Percentiles rank a stretch among this genome's conserved stretches.
Evolutionary conservation across 352 stramenopile genomes (phyloP).

Genomic region (Phytopythium boreale): DNA sequence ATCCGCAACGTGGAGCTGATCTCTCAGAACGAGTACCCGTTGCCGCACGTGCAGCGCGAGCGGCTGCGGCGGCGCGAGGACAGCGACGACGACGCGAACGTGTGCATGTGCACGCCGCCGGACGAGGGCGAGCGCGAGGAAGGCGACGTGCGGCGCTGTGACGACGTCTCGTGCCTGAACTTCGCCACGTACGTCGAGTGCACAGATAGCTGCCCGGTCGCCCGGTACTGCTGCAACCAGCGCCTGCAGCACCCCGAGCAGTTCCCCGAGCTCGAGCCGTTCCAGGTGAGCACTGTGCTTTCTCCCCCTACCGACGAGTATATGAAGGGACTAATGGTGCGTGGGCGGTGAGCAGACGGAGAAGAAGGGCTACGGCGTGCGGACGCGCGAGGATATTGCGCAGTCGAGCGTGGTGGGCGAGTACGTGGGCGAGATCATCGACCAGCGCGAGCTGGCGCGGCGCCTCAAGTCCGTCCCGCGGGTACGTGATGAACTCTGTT

Average conservation of each 20-base stretch:
- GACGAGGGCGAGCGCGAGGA: conserved; percentile 33
- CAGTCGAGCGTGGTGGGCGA: conserved; percentile 79
- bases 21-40: conserved; percentile 67
- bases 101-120: conserved; percentile 62
- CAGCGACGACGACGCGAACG: conserved; percentile 36
- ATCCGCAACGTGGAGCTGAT: conserved; percentile 63
- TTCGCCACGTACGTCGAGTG: conserved; percentile 88
- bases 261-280: conserved; percentile 66
- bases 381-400: conserved; percentile 54
- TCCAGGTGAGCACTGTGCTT: conserved; percentile 34
- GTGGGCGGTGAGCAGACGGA: conserved; percentile 31
- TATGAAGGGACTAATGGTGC: background rate
- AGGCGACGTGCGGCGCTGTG: conserved; percentile 40
- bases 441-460: conserved; percentile 73
- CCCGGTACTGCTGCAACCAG: conserved; percentile 63
- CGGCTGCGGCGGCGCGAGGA: conserved; percentile 35
- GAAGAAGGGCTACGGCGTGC: conserved; percentile 85
- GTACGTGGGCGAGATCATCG: conserved; percentile 92
- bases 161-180: conserved; percentile 88
- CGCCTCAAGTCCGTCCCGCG: conserved; percentile 57
- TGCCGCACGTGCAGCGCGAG: conserved; percentile 44
- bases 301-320: background rate
- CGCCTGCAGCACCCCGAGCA: conserved; percentile 65
- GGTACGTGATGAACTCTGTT: conserved; percentile 26
- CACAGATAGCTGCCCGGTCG: conserved; percentile 38